These are phyloP conservation scores for Lagenidium sp. DNA, from an alignment of 352 stramenopile genomes.

Conservation along the genomic window DNA sequence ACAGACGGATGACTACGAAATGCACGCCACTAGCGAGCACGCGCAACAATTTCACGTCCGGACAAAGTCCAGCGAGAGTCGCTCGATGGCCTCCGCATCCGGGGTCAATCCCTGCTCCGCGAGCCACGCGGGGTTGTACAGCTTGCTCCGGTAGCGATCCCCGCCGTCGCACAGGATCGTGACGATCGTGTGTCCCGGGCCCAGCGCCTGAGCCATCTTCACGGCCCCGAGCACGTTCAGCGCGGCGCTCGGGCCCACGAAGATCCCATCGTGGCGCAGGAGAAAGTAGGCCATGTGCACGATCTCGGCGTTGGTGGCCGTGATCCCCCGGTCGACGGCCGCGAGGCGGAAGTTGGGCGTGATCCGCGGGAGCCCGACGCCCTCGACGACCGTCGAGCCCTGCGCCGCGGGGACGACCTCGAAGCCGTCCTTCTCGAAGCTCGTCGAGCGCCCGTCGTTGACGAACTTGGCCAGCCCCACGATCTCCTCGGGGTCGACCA, in stretches of 20 bases:
- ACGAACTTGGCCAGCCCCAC: slow-evolving; percentile 83
- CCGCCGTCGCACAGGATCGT: slow-evolving; percentile 79
- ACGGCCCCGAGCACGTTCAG: slow-evolving; percentile 74
- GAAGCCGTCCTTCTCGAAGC: slow-evolving; percentile 81
- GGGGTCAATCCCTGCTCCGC: slow-evolving; percentile 35
- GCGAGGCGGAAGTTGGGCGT: slow-evolving; percentile 88
- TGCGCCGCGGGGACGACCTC: slow-evolving; percentile 79
- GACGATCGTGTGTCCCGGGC: slow-evolving; percentile 58
- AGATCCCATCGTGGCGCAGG: slow-evolving; percentile 87
- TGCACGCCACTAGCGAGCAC: too few relatives aligned
- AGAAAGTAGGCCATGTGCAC: slow-evolving; percentile 92
- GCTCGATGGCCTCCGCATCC: slow-evolving; percentile 2
- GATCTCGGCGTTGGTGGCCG: slow-evolving; percentile 89
- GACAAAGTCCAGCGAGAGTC: slow-evolving; percentile 17
- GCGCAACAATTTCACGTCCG: too few relatives aligned
- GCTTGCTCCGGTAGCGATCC: slow-evolving; percentile 73
- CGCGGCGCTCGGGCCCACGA: slow-evolving; percentile 82
- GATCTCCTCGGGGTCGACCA: slow-evolving; percentile 73
- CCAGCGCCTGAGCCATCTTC: slow-evolving; percentile 68
- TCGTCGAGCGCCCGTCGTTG: slow-evolving; percentile 51
- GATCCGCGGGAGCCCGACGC: slow-evolving; percentile 89
- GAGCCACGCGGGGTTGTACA: slow-evolving; percentile 76
- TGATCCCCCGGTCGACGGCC: slow-evolving; percentile 88
- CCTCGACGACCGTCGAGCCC: slow-evolving; percentile 90
- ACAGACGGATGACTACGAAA: too few relatives aligned